Conservation (phyloP, 2,329 filamentous ascomycete genomes). For the Emericellopsis cladophorae region DNA sequence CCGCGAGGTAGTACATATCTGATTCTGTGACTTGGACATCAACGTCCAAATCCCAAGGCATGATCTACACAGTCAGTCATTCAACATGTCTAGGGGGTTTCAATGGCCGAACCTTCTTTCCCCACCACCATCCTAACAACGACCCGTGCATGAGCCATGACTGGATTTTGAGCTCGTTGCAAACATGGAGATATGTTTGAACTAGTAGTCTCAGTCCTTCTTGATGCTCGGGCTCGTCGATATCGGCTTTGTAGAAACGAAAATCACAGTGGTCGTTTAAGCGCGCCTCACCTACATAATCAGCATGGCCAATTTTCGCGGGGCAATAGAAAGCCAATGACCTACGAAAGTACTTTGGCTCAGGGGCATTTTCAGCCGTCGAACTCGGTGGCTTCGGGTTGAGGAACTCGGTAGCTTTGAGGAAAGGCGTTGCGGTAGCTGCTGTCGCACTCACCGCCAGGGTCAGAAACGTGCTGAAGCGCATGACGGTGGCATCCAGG, state of each 20-base stretch:
- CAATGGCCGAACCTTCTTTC: slow-evolving; percentile 29
- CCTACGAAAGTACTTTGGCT: slow-evolving; percentile 12
- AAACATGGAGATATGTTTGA: slow-evolving; percentile 59
- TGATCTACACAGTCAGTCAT: slow-evolving; percentile 30
- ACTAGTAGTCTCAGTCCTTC: slow-evolving; percentile 54
- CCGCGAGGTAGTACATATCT: slow-evolving; percentile 53
- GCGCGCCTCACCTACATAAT: slow-evolving; percentile 4
- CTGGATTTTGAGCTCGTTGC: slow-evolving; percentile 52
- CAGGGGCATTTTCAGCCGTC: slow-evolving; percentile 1
- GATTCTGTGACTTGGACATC: slow-evolving; percentile 60
- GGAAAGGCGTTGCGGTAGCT: no score
- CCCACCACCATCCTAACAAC: slow-evolving; percentile 84
- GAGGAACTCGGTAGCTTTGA: not conserved
- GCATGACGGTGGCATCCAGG: no score
- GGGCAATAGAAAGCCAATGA: not conserved
- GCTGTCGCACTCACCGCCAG: not conserved
- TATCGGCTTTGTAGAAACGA: slow-evolving; percentile 23
- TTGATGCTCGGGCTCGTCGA: slow-evolving; percentile 41
- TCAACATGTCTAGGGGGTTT: not conserved
- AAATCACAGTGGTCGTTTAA: slow-evolving; percentile 19
- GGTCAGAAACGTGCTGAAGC: no score
- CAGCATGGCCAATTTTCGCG: not conserved
- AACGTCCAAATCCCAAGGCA: slow-evolving; percentile 69
- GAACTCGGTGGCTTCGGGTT: not conserved
- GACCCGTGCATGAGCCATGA: slow-evolving; percentile 81